phyloP scores from a whole-genome alignment of 1,284 basidiomycete species.

The Cryptococcus floricola region DNA sequence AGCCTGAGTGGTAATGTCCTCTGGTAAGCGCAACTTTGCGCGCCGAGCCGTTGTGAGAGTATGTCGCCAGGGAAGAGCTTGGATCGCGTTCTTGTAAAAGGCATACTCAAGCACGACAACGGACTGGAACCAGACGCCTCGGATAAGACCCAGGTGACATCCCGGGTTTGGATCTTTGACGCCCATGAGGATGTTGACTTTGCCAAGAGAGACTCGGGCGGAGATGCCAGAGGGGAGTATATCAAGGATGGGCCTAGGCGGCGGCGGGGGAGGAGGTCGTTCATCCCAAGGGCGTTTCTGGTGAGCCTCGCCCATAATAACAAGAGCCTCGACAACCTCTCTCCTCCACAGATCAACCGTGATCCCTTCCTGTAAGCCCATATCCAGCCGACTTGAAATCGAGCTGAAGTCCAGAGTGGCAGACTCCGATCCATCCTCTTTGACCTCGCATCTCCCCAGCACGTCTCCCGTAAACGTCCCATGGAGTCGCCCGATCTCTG shows the following conservation, averaged over 20 bases:
- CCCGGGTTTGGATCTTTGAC: slow-evolving; percentile 71
- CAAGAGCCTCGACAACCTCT: slow-evolving; percentile 58
- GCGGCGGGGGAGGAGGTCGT: slow-evolving; percentile 3
- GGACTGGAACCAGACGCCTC: slow-evolving; percentile 66
- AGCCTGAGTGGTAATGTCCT: slow-evolving; percentile 62
- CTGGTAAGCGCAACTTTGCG: slow-evolving; percentile 52
- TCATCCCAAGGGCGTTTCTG: slow-evolving; percentile 13
- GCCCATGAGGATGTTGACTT: slow-evolving; percentile 66
- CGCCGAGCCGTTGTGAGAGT: slow-evolving; percentile 53
- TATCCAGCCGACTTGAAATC: slow-evolving; percentile 55
- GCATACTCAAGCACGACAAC: slow-evolving; percentile 61
- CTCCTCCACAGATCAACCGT: slow-evolving; percentile 71
- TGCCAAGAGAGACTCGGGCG: slow-evolving; percentile 59
- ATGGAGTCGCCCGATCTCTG: slow-evolving; percentile 26
- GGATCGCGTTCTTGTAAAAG: slow-evolving; percentile 52
- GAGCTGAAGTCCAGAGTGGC: slow-evolving; percentile 45
- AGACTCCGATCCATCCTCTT: slow-evolving; percentile 18
- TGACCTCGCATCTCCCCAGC: slow-evolving; percentile 13
- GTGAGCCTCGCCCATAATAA: slow-evolving; percentile 50
- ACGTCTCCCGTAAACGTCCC: slow-evolving; percentile 25
- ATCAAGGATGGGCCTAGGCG: slow-evolving; percentile 42
- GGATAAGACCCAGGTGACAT: slow-evolving; percentile 61
- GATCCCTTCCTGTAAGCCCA: slow-evolving; percentile 58
- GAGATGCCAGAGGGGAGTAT: slow-evolving; percentile 59
- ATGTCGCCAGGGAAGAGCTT: slow-evolving; percentile 52